A percentile compares a stretch with the other conserved stretches of the same genome.
Evolutionary conservation across 2,329 filamentous ascomycete species (phyloP).

Genomic region (Exophiala viscosa): DNA sequence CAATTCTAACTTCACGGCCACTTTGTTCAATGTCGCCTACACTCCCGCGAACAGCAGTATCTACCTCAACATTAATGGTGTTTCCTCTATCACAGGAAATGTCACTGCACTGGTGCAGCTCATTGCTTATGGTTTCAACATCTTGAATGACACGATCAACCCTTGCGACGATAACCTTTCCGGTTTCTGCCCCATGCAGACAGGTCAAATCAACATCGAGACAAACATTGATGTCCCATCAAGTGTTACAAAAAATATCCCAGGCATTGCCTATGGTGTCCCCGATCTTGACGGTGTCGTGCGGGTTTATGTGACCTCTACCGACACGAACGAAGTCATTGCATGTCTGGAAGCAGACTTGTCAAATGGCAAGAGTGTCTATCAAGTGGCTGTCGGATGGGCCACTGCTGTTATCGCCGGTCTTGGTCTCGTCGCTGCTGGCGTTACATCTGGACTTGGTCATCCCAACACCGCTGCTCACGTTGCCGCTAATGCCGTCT

Average conservation of each 20-base stretch:
- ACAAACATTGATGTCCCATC: conserved; percentile 63
- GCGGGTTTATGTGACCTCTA: conserved; percentile 73
- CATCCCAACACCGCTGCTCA: conserved; percentile 93
- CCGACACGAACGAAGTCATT: conserved; percentile 59
- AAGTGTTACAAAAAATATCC: conserved; percentile 62
- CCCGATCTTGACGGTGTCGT: conserved; percentile 88
- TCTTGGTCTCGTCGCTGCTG: conserved; percentile 76
- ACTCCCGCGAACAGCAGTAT: conserved; percentile 64
- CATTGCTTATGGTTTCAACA: conserved; percentile 76
- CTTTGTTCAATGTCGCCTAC: conserved; percentile 76
- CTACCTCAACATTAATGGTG: conserved; percentile 70
- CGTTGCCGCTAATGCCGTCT: conserved; percentile 86
- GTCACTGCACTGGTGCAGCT: conserved; percentile 73
- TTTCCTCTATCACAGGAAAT: conserved; percentile 78
- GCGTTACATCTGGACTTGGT: conserved; percentile 81
- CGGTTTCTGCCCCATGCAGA: conserved; percentile 86
- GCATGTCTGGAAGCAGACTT: conserved; percentile 85
- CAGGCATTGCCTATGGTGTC: conserved; percentile 81
- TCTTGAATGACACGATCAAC: conserved; percentile 64
- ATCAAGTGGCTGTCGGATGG: conserved; percentile 86
- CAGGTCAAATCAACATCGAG: conserved; percentile 72
- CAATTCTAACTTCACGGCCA: conserved; percentile 81
- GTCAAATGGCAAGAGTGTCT: conserved; percentile 88
- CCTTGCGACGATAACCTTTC: conserved; percentile 68
- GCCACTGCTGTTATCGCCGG: conserved; percentile 82